These are phyloP conservation scores for Iris macrosiphon DNA, from an alignment of 106 monocot genomes.

Conservation along the genomic window DNA sequence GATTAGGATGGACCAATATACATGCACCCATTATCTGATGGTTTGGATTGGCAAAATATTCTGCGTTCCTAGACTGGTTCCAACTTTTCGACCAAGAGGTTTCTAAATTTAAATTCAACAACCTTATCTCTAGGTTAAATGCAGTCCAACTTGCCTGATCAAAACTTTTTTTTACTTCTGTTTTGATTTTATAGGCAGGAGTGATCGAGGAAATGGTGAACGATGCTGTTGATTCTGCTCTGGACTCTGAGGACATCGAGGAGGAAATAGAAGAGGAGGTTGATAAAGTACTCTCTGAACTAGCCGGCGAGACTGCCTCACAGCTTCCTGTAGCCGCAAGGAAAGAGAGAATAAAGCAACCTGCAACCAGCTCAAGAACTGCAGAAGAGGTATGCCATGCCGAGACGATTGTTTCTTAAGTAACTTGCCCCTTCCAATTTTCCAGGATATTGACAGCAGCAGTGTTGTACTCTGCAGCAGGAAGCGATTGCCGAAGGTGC, in stretches of 20 bases:
- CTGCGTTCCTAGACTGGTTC: too few relatives aligned
- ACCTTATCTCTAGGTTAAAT: too few relatives aligned
- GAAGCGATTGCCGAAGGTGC: constrained; percentile 67
- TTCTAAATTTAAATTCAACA: too few relatives aligned
- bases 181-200: constrained; percentile 53
- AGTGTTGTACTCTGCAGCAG: constrained; percentile 21
- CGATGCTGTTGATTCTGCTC: constrained; percentile 74
- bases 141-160: too few relatives aligned
- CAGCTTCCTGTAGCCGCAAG: constrained; percentile 81
- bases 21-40: too few relatives aligned
- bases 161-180: too few relatives aligned
- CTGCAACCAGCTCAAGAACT: constrained; percentile 24
- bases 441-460: too few relatives aligned
- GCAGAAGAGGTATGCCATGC: constrained; percentile 40
- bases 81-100: too few relatives aligned
- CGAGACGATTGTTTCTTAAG: background rate
- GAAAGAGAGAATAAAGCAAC: constrained; percentile 50
- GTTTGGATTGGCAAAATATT: too few relatives aligned
- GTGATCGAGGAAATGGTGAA: constrained; percentile 98
- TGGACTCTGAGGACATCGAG: constrained; percentile 94
- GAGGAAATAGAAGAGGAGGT: constrained; percentile 90
- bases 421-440: too few relatives aligned
- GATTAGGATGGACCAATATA: too few relatives aligned
- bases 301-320: constrained; percentile 80
- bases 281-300: constrained; percentile 78